Percentiles rank a stretch among this genome's conserved stretches.
Conservation (phyloP, 2,329 filamentous ascomycete genomes). For the Lachnellula arida region DNA sequence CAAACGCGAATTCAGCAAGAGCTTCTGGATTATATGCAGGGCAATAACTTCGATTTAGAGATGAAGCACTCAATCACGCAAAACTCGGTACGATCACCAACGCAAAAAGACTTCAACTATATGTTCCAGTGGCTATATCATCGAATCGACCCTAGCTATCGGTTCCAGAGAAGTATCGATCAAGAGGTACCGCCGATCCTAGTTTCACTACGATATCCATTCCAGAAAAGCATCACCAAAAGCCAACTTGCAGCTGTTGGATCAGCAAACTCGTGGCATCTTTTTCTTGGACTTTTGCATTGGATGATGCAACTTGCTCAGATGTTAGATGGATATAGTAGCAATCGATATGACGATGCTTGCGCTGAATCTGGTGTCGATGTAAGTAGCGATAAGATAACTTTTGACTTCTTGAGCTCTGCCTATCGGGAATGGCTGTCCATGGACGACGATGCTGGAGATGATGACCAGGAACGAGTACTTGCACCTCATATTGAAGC, state of each 20-base stretch:
- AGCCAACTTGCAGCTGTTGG: slow-evolving; percentile 93
- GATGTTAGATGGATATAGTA: slow-evolving; percentile 81
- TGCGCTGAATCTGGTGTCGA: slow-evolving; percentile 86
- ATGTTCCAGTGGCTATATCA: slow-evolving; percentile 99
- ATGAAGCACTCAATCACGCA: slow-evolving; percentile 92
- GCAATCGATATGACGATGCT: slow-evolving; percentile 81
- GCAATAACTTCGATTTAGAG: slow-evolving; percentile 95
- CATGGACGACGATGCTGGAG: slow-evolving; percentile 82
- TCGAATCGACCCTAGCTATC: slow-evolving; percentile 88
- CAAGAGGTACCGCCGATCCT: slow-evolving; percentile 89
- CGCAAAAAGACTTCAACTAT: slow-evolving; percentile 95
- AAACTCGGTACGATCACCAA: slow-evolving; percentile 89
- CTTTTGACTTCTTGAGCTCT: slow-evolving; percentile 84
- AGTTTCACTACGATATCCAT: slow-evolving; percentile 92
- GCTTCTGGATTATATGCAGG: slow-evolving; percentile 82
- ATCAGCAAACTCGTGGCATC: slow-evolving; percentile 87
- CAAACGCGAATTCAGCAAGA: slow-evolving; percentile 83
- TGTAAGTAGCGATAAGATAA: slow-evolving; percentile 83
- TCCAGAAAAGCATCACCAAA: slow-evolving; percentile 92
- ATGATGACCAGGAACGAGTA: slow-evolving; percentile 75
- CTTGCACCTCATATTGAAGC: slow-evolving; percentile 78
- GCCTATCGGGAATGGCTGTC: slow-evolving; percentile 93
- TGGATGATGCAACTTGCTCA: slow-evolving; percentile 99
- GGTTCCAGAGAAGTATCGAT: slow-evolving; percentile 91
- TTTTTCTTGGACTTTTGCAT: slow-evolving; percentile 87